Evolutionary conservation across 2,329 filamentous ascomycete species (phyloP).

Genomic region (Colletotrichum destructivum): DNA sequence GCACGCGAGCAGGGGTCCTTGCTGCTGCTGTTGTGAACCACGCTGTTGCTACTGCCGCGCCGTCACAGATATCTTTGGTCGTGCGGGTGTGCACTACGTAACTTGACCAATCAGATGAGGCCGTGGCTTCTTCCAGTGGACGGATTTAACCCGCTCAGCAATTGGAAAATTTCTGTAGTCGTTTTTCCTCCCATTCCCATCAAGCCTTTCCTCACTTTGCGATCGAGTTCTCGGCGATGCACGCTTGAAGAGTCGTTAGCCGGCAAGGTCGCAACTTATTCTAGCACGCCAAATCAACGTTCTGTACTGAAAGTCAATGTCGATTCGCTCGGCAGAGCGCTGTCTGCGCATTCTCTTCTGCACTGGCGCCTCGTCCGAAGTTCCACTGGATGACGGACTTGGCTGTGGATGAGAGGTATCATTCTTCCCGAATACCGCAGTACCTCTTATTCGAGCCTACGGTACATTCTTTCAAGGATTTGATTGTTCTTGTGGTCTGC

Average conservation of each 20-base stretch:
- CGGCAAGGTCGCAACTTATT: not conserved
- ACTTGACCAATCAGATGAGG: not conserved
- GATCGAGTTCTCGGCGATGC: not conserved
- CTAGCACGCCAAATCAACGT: not conserved
- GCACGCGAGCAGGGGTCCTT: conserved; percentile 33
- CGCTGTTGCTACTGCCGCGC: conserved; percentile 21
- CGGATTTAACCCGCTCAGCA: conserved; percentile 30
- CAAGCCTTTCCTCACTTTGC: not conserved
- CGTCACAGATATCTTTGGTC: conserved; percentile 19
- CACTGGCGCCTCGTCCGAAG: too few species aligned
- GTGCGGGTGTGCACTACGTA: not conserved
- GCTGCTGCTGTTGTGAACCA: conserved; percentile 1
- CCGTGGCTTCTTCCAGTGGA: conserved; percentile 7
- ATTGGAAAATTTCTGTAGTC: conserved; percentile 1
- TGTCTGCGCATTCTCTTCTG: not conserved
- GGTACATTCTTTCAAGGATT: not conserved
- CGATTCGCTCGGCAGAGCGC: not conserved
- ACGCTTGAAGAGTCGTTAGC: not conserved
- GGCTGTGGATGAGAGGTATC: not conserved
- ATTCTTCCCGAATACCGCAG: too few species aligned
- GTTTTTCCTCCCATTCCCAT: not conserved
- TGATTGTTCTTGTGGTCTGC: too few species aligned
- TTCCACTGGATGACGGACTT: not conserved
- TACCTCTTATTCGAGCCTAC: not conserved
- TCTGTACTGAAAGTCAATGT: not conserved